These are phyloP conservation scores for Sordaria brevicollis DNA, from an alignment of 495 filamentous ascomycete species.

Conservation along the genomic window DNA sequence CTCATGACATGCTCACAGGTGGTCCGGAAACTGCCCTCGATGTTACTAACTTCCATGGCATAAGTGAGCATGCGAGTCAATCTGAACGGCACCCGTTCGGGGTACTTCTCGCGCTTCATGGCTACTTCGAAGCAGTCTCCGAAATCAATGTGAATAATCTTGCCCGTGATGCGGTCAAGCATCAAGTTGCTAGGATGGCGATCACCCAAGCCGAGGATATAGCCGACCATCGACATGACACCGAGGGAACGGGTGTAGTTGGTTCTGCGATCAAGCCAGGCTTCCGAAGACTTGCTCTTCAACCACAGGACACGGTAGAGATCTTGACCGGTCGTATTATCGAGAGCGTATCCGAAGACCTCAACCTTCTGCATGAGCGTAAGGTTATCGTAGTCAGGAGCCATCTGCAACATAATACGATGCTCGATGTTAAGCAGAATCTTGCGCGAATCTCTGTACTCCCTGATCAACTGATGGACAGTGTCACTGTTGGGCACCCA, in stretches of 20 bases:
- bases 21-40: constrained; percentile 94
- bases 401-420: constrained; percentile 99
- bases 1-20: constrained; percentile 98
- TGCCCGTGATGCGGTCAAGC: constrained; percentile 89
- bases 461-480: constrained; percentile 87
- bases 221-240: constrained; percentile 99
- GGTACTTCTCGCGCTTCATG: constrained; percentile 99
- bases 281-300: constrained; percentile 95
- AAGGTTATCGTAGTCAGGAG: constrained; percentile 94
- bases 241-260: constrained; percentile 96
- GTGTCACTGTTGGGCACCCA: constrained; percentile 99
- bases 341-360: constrained; percentile 95
- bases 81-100: constrained; percentile 93
- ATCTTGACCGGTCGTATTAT: constrained; percentile 98
- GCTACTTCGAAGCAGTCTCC: constrained; percentile 99
- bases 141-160: constrained; percentile 97
- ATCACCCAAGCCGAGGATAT: constrained; percentile 94
- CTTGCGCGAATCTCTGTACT: constrained; percentile 92
- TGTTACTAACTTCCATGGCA: constrained; percentile 99
- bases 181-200: constrained; percentile 95
- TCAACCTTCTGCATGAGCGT: constrained; percentile 99
- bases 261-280: constrained; percentile 92
- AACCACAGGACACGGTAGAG: constrained; percentile 96
- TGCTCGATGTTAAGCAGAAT: constrained; percentile 99
- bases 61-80: constrained; percentile 97